Evolutionary conservation across 306 rosid genomes (phyloP).

Genomic region (Carpinus viminea): DNA sequence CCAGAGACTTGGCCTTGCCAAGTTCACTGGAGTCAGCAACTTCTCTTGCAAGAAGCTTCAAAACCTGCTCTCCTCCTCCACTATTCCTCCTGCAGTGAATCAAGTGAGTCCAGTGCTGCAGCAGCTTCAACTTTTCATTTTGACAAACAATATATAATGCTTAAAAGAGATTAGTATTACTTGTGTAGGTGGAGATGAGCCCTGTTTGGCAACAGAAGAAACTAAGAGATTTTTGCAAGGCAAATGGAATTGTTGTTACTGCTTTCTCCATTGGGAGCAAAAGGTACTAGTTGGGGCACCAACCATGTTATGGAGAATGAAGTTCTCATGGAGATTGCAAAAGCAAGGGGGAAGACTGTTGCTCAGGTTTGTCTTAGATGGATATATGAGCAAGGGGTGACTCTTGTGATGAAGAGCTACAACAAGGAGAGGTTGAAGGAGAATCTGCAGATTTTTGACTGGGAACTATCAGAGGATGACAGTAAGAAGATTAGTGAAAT

Average conservation of each 20-base stretch:
- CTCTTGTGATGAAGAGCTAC: background rate
- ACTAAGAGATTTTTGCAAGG: slow-evolving; percentile 7
- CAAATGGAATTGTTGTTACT: background rate
- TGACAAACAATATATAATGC: background rate
- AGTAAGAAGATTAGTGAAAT: background rate
- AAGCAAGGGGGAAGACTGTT: slow-evolving; percentile 8
- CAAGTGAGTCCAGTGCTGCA: slow-evolving; percentile 1
- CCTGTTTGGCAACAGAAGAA: slow-evolving; percentile 14
- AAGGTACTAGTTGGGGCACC: slow-evolving; percentile 5
- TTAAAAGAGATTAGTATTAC: background rate
- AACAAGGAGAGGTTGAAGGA: slow-evolving; percentile 14
- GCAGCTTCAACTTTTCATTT: background rate
- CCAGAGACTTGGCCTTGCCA: slow-evolving; percentile 13
- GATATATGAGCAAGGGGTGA: background rate
- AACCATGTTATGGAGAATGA: slow-evolving; percentile 13
- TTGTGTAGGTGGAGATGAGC: slow-evolving; percentile 9
- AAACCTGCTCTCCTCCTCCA: background rate
- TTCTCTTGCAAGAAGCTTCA: slow-evolving; percentile 12
- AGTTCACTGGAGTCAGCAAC: slow-evolving; percentile 19
- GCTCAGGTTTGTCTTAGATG: slow-evolving; percentile 14
- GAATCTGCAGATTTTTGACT: slow-evolving; percentile 5
- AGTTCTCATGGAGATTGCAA: slow-evolving; percentile 4
- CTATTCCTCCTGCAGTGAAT: slow-evolving; percentile 10
- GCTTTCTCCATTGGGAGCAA: slow-evolving; percentile 21
- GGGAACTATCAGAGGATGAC: background rate